Evolutionary conservation across 2,329 filamentous ascomycete genomes (phyloP), one percentile per base, ranked within the genome.

Genomic region (Nemania serpens): DNA sequence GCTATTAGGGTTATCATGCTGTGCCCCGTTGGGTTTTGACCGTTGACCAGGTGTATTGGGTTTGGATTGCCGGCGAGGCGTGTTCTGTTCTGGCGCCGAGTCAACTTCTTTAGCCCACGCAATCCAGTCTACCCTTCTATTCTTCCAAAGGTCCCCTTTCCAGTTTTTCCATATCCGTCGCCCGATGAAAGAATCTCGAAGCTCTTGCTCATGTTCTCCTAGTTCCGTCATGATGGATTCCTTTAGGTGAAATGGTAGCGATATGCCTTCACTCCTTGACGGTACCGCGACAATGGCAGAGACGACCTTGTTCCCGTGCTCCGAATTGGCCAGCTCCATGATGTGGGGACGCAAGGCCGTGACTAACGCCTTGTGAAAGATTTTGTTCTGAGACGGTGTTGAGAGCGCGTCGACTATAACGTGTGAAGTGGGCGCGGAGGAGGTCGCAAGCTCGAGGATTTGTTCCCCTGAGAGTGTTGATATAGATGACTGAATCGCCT

Each of bases 401-500:
- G 76, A 68, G 17, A 87, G 75, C 3, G 83, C 82, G 7, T 80
- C 79, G n/a, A 78, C 75, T 47, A 87, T 73, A 41, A 87, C 75
- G 7, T 74, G 78, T 73, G 55, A 82, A 75, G 82, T 82, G 2
- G 82, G 76, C 46, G 77, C 74, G 2, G 82, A 83, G 0, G 77
- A 74, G 1, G 77, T 88, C 25, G 91, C 88, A 55, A 98, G 84
- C 41, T 82, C 79, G 34, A 91, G 73, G 56, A 88, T 80, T 20
- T 78, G 83, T 55, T 80, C 84, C 47, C 77, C 73, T 11, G 81
- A 78, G 66, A 90, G 81, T 3, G 84, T 79, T 18, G 88, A 77
- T 22, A 95, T 76, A n/a, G 89, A 85, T 15, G 88, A 84, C 72
- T 95, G 91, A 34, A 96, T 84, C 11, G 93, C 82, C 52, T 85